Evolutionary conservation across 441 rosid species (phyloP).

Genomic region (Biscutella laevigata): DNA sequence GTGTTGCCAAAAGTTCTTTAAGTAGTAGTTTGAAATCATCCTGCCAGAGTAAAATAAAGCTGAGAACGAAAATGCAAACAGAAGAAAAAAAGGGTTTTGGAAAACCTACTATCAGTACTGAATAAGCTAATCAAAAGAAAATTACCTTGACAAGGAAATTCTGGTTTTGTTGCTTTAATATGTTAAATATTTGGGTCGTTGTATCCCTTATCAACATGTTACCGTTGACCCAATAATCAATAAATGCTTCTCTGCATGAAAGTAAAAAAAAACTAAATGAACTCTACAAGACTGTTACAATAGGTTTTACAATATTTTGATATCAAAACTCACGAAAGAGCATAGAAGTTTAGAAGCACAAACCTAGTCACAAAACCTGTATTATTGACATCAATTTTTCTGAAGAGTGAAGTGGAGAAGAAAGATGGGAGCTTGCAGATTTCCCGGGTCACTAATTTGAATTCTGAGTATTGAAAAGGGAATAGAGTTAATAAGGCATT

Average conservation of each 20-base stretch:
- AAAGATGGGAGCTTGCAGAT: constrained; percentile 96
- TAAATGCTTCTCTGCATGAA: constrained; percentile 67
- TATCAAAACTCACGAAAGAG: background rate
- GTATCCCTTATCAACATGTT: constrained; percentile 71
- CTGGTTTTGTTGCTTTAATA: constrained; percentile 73
- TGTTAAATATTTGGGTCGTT: constrained; percentile 68
- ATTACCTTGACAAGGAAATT: constrained; percentile 71
- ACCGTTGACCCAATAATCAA: constrained; percentile 78
- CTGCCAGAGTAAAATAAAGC: constrained; percentile 35
- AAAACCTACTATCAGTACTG: background rate
- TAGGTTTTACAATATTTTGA: background rate
- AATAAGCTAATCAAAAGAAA: constrained; percentile 1
- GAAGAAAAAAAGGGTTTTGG: background rate
- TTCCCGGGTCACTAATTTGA: constrained; percentile 77
- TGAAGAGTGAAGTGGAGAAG: constrained; percentile 72
- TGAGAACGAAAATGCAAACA: constrained; percentile 14
- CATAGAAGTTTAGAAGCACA: constrained; percentile 9
- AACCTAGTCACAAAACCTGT: constrained; percentile 76
- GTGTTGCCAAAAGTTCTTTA: constrained; percentile 84
- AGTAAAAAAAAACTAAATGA: background rate
- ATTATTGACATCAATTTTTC: constrained; percentile 59
- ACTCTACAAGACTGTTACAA: background rate
- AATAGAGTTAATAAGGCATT: constrained; percentile 5
- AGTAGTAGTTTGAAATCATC: constrained; percentile 90
- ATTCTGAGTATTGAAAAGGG: constrained; percentile 42